Percentiles rank a stretch among this genome's conserved stretches.
phyloP scores from a whole-genome alignment of 306 rosid species.

The Sesbania bispinosa region DNA sequence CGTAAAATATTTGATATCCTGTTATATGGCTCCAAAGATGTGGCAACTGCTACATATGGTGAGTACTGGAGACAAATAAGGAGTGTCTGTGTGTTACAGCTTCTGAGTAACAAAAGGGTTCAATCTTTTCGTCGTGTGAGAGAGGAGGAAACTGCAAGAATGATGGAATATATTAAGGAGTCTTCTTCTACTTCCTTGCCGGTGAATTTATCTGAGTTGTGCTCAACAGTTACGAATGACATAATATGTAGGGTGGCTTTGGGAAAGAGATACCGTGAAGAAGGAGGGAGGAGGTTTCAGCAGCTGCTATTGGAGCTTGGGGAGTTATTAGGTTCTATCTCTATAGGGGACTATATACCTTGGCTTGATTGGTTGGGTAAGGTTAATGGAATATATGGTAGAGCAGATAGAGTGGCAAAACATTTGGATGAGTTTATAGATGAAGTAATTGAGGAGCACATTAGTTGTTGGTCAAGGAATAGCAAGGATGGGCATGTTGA shows the following conservation, averaged over 20 bases:
- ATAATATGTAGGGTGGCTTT: constrained; percentile 16
- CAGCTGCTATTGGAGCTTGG: constrained; percentile 13
- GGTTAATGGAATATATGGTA: constrained; percentile 14
- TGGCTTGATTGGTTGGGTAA: constrained; percentile 29
- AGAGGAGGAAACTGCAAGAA: constrained; percentile 10
- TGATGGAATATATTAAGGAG: background rate
- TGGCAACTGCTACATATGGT: constrained; percentile 15
- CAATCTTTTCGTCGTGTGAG: background rate
- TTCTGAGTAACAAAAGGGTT: constrained; percentile 20
- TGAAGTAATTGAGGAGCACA: background rate
- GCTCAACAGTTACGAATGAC: constrained; percentile 14
- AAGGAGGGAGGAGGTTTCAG: constrained; percentile 20
- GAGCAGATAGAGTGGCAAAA: constrained; percentile 10
- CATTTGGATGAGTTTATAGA: constrained; percentile 16
- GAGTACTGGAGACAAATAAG: constrained; percentile 19
- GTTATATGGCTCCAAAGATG: constrained; percentile 2
- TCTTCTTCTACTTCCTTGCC: background rate
- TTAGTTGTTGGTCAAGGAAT: no score
- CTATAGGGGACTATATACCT: constrained; percentile 19
- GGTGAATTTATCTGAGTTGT: constrained; percentile 4
- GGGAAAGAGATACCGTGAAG: constrained; percentile 19
- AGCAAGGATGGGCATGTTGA: background rate
- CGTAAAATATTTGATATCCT: constrained; percentile 5
- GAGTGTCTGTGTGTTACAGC: constrained; percentile 14
- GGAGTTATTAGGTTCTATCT: constrained; percentile 12